phyloP scores from a whole-genome alignment of 2,329 filamentous ascomycete genomes.

The Metarhizium rileyi region DNA sequence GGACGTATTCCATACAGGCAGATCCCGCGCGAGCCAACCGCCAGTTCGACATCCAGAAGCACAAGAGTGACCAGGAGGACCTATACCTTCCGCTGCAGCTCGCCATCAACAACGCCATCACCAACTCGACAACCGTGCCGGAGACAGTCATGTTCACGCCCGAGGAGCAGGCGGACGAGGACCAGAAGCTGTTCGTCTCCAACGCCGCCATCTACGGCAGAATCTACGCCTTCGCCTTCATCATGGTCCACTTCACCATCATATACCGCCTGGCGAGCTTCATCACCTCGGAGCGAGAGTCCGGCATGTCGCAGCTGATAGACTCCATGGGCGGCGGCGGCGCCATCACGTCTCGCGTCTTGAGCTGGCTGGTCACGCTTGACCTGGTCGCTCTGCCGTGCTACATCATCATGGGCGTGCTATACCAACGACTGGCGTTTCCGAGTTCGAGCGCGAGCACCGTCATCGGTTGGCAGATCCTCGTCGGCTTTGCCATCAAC shows the following conservation, averaged over 20 bases:
- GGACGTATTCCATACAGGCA: constrained; percentile 19
- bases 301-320: constrained; percentile 21
- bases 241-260: constrained; percentile 12
- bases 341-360: constrained; percentile 13
- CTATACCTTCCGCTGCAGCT: constrained; percentile 18
- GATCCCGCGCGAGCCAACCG: constrained; percentile 18
- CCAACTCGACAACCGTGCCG: constrained; percentile 13
- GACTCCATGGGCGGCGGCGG: constrained; percentile 35
- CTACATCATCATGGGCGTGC: constrained; percentile 27
- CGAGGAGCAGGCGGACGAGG: constrained; percentile 7
- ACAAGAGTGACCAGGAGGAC: constrained; percentile 13
- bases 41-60: constrained; percentile 39
- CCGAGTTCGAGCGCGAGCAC: constrained; percentile 18
- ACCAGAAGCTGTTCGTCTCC: not conserved
- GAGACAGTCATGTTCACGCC: constrained; percentile 12
- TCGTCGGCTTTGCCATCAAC: constrained; percentile 45
- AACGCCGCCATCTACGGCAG: constrained; percentile 8
- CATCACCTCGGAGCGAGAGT: constrained; percentile 21
- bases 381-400: constrained; percentile 24
- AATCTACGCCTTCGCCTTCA: constrained; percentile 15
- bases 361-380: constrained; percentile 18
- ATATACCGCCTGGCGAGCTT: constrained; percentile 12
- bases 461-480: constrained; percentile 34
- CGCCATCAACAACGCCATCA: constrained; percentile 25
- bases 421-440: constrained; percentile 22